Evolutionary conservation across 176 grass and related monocot species (phyloP).

Genomic region (Avena insularis): DNA sequence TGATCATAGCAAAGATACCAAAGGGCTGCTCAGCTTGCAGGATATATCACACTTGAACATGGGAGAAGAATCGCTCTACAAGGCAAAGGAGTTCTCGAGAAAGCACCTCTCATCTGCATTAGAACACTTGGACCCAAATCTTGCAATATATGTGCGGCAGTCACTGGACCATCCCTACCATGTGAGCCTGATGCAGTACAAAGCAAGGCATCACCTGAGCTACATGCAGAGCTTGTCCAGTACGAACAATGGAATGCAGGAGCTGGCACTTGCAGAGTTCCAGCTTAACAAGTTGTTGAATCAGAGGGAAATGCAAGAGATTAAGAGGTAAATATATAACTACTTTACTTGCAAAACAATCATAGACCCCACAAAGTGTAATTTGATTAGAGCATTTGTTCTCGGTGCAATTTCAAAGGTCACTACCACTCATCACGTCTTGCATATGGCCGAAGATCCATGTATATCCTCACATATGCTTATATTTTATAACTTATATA

Average conservation of each 20-base stretch:
- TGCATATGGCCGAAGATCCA: neutral
- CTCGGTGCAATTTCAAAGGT: too few relatives aligned
- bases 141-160: conserved; percentile 46
- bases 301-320: conserved; percentile 59
- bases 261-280: conserved; percentile 60
- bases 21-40: conserved; percentile 58
- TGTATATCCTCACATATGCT: neutral
- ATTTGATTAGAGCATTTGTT: too few relatives aligned
- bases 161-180: conserved; percentile 72
- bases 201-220: conserved; percentile 60
- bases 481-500: neutral
- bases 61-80: conserved; percentile 53
- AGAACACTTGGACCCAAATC: conserved; percentile 25
- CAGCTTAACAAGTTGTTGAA: conserved; percentile 45
- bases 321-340: conserved; percentile 42
- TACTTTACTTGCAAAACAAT: neutral
- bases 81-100: conserved; percentile 63
- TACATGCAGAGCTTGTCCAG: conserved; percentile 9
- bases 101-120: conserved; percentile 52
- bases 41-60: conserved; percentile 67
- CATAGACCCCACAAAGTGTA: neutral
- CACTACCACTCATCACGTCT: neutral
- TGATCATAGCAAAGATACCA: conserved; percentile 35
- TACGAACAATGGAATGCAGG: conserved; percentile 35
- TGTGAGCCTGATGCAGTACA: conserved; percentile 58